A percentile compares a stretch with the other conserved stretches of the same genome.
These are phyloP conservation scores for Pichia scutulata DNA, from an alignment of 805 yeast species.

Conservation along the genomic window DNA sequence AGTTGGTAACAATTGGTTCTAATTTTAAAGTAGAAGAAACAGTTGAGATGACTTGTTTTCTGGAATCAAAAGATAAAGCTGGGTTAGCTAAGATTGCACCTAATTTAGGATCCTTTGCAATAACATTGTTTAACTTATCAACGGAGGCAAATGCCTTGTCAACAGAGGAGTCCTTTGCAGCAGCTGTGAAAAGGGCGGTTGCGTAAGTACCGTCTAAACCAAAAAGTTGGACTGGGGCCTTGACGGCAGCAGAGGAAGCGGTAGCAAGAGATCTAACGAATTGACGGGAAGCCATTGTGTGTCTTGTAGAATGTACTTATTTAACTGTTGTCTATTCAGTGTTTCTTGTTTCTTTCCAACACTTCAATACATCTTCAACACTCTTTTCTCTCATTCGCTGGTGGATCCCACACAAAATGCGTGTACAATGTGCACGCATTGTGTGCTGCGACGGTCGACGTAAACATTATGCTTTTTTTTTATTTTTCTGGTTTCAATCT, in stretches of 20 bases:
- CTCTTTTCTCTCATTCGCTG: background rate
- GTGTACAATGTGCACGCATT: background rate
- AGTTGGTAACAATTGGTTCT: conserved; percentile 69
- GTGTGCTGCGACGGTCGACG: background rate
- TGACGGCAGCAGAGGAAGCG: conserved; percentile 39
- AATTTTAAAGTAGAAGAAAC: conserved; percentile 41
- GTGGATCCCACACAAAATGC: background rate
- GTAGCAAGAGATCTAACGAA: conserved; percentile 69
- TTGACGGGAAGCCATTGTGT: conserved; percentile 52
- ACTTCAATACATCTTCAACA: background rate
- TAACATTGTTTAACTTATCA: conserved; percentile 43
- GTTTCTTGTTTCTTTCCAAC: background rate
- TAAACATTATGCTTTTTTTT: background rate
- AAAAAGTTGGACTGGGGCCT: conserved; percentile 88
- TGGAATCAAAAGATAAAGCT: conserved; percentile 67
- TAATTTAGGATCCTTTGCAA: conserved; percentile 59
- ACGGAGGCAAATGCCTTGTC: conserved; percentile 63
- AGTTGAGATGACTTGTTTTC: conserved; percentile 60
- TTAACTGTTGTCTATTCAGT: background rate
- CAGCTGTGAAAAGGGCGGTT: conserved; percentile 85
- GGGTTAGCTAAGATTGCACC: conserved; percentile 67
- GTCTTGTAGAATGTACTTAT: background rate
- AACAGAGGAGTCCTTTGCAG: conserved; percentile 72
- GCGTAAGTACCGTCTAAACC: conserved; percentile 98
- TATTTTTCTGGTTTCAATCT: background rate